Conservation (phyloP, 805 yeast species). For the Kuraishia borneana region DNA sequence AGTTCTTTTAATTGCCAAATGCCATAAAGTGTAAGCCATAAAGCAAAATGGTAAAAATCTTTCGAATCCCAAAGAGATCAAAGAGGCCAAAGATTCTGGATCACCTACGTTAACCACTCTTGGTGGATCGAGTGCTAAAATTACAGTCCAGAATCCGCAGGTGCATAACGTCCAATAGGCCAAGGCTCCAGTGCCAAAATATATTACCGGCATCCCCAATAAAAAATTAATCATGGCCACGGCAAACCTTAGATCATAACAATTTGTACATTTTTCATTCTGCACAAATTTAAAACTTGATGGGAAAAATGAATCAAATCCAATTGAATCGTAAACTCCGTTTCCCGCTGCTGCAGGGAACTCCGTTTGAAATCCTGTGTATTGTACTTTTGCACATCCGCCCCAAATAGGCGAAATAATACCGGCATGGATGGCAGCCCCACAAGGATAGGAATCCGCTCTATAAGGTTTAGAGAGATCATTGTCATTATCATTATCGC, state of each 20-base stretch:
- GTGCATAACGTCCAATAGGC: constrained; percentile 53
- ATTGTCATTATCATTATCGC: constrained; percentile 9
- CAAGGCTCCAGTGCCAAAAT: constrained; percentile 28
- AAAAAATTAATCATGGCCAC: constrained; percentile 48
- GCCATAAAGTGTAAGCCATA: constrained; percentile 63
- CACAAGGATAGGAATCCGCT: constrained; percentile 84
- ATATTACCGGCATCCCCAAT: constrained; percentile 52
- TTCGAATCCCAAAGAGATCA: constrained; percentile 62
- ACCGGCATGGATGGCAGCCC: constrained; percentile 85
- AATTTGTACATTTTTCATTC: constrained; percentile 47
- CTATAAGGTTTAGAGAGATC: constrained; percentile 56
- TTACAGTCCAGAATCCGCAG: constrained; percentile 78
- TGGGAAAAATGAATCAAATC: constrained; percentile 66
- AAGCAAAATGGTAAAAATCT: constrained; percentile 69
- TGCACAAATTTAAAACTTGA: constrained; percentile 52
- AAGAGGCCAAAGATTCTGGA: constrained; percentile 40
- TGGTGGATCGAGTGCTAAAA: constrained; percentile 76
- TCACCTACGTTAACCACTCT: constrained; percentile 39
- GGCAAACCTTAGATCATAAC: constrained; percentile 57
- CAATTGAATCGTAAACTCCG: constrained; percentile 42
- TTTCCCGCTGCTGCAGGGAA: constrained; percentile 43
- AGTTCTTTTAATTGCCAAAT: constrained; percentile 38
- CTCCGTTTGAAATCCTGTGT: constrained; percentile 35
- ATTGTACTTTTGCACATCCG: constrained; percentile 61
- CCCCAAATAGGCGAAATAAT: constrained; percentile 62